Conservation (phyloP, 495 filamentous ascomycete genomes). For the Sabuloglossum arenarium region DNA sequence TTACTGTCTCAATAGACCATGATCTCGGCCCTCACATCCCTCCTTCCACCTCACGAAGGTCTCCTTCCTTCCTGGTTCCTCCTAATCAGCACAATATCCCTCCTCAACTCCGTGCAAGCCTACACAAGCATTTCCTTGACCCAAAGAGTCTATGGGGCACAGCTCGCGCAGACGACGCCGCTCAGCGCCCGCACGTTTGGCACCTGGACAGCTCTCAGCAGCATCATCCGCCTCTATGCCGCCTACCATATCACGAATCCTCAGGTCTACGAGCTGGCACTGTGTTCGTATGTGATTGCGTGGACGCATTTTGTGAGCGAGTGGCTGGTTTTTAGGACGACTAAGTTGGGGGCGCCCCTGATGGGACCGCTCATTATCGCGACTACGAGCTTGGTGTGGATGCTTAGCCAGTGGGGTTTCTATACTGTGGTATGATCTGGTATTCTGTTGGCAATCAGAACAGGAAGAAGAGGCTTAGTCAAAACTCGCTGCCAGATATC, state of each 20-base stretch:
- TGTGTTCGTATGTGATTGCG: constrained; percentile 66
- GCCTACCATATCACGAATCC: constrained; percentile 62
- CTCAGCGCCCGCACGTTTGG: constrained; percentile 73
- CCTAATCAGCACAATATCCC: constrained; percentile 49
- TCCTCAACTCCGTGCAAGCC: constrained; percentile 64
- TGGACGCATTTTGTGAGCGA: constrained; percentile 65
- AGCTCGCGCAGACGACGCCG: constrained; percentile 30
- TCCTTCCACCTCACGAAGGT: constrained; percentile 22
- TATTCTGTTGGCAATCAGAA: background rate
- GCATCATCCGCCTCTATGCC: constrained; percentile 61
- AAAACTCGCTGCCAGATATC: too few relatives aligned
- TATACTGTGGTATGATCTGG: constrained; percentile 26
- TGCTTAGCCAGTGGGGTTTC: constrained; percentile 45
- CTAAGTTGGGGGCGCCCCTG: constrained; percentile 45
- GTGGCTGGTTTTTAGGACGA: constrained; percentile 52
- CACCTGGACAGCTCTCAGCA: constrained; percentile 68
- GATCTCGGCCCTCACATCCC: background rate
- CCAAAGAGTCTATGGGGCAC: constrained; percentile 47
- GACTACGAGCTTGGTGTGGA: constrained; percentile 53
- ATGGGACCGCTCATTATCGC: constrained; percentile 54
- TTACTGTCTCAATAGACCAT: background rate
- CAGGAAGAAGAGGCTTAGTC: background rate
- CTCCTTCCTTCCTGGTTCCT: constrained; percentile 46
- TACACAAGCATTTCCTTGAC: constrained; percentile 56
- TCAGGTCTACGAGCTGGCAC: constrained; percentile 50